Evolutionary conservation across 2,329 filamentous ascomycete genomes (phyloP), one percentile per base, ranked within the genome.

Genomic region (Aspergillus luchuensis): DNA sequence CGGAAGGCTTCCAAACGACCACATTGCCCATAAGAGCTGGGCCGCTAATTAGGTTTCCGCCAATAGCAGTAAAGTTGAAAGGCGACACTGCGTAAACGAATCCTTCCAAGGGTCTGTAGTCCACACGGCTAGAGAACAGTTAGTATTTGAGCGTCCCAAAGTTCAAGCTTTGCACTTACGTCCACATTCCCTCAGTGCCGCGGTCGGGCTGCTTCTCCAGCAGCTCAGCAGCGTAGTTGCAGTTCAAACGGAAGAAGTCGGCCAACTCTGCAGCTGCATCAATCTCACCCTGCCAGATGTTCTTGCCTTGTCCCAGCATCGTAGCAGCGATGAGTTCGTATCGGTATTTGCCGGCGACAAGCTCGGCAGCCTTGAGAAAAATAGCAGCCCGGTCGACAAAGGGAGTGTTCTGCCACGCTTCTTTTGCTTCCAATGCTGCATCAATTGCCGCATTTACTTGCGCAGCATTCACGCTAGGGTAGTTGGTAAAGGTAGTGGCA

Each of bases 31-130:
- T 88, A 50, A 97, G 80, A 0, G 92, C 92, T 5, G 94, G 93
- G 0, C 90, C 89, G 28, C 87, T 89, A 13, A 90, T 86, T 43
- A 97, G 82, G 78, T 97, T 97, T 55, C 89, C 93, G 13, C 88
- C 92, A 68, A 97, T 94, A 64, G 93, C 93, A 11, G 93, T 97
- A 80, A 97, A 97, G 82, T 97, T 97, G 84, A 97, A 97, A 21
- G 93, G 93, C 57, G 89, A 92, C 68, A 97, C 87, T 36, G 93
- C 92, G 75, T 97, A 97, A 61, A 97, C 91, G 76, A 97, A 97
- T 17, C 93, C 93, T 77, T 97, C 93, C 5, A 97, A 85, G 7
- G 94, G 89, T 33, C 93, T 85, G 81, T 97, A 88, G 78, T 97
- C 93, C 62, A 92, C 84, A 33, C 93, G 87, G 78, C 82, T 85